Evolutionary conservation across 148 eudicot genomes (phyloP).

Genomic region (Linanthus parryae): DNA sequence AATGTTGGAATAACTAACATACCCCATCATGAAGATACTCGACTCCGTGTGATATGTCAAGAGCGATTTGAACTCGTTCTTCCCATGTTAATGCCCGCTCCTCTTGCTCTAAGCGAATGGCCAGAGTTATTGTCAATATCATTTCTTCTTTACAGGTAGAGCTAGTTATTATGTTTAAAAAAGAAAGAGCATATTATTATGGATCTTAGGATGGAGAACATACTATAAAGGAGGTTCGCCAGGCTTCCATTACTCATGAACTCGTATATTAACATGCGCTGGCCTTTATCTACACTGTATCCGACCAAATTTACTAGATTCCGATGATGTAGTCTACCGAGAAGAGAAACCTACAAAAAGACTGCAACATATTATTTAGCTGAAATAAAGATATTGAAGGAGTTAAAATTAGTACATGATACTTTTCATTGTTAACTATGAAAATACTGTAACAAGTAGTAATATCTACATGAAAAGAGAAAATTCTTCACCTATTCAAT

Average conservation of each 20-base stretch:
- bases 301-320: slow-evolving; percentile 97
- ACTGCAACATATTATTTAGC: background rate
- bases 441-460: too few relatives aligned
- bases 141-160: background rate
- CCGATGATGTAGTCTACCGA: slow-evolving; percentile 92
- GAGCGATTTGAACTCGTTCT: slow-evolving; percentile 85
- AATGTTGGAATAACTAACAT: slow-evolving; percentile 19
- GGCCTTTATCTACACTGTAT: slow-evolving; percentile 95
- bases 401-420: too few relatives aligned
- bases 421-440: too few relatives aligned
- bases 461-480: too few relatives aligned
- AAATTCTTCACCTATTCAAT: too few relatives aligned
- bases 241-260: slow-evolving; percentile 98
- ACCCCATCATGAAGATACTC: slow-evolving; percentile 99
- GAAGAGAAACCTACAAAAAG: slow-evolving; percentile 70
- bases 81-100: slow-evolving; percentile 73
- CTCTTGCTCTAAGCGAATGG: slow-evolving; percentile 36
- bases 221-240: slow-evolving; percentile 75
- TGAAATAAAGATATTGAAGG: too few relatives aligned
- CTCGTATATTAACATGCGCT: slow-evolving; percentile 80
- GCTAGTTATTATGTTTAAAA: too few relatives aligned
- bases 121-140: too few relatives aligned
- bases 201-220: slow-evolving; percentile 16
- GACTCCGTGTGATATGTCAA: slow-evolving; percentile 92
- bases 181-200: too few relatives aligned